A percentile compares a stretch with the other conserved stretches of the same genome.
Evolutionary conservation across 306 rosid species (phyloP).

Genomic region (Canavalia ensiformis): DNA sequence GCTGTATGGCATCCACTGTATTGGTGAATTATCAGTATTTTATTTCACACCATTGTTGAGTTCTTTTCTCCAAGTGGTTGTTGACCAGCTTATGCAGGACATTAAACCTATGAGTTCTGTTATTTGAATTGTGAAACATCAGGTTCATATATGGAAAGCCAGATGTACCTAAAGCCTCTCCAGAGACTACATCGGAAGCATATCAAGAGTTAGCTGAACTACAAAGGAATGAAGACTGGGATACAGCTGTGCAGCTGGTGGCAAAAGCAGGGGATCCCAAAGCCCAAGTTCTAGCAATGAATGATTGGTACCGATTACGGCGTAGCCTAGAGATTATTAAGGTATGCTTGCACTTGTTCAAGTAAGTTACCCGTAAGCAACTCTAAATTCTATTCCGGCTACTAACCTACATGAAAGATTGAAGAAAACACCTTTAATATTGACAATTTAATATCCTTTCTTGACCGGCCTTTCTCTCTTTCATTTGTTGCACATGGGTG

Average conservation of each 20-base stretch:
- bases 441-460: conserved; percentile 25
- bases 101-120: conserved; percentile 19
- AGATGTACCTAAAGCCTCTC: conserved; percentile 86
- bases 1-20: conserved; percentile 31
- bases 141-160: conserved; percentile 96
- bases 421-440: conserved; percentile 29
- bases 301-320: conserved; percentile 92
- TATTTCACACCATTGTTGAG: conserved; percentile 19
- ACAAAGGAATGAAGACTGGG: conserved; percentile 77
- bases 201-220: conserved; percentile 69
- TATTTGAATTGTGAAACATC: conserved; percentile 41
- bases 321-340: conserved; percentile 89
- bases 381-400: conserved; percentile 29
- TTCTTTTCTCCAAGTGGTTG: conserved; percentile 38
- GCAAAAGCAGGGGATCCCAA: conserved; percentile 89
- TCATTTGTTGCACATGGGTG: conserved; percentile 22
- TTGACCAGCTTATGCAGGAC: conserved; percentile 17
- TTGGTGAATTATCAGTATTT: conserved; percentile 27
- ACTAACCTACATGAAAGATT: conserved; percentile 22
- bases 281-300: conserved; percentile 67
- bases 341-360: conserved; percentile 57
- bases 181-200: conserved; percentile 70
- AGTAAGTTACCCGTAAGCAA: conserved; percentile 29
- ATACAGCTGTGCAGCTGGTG: conserved; percentile 86
- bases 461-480: conserved; percentile 28